These are phyloP conservation scores for Hirsutella rhossiliensis DNA, from an alignment of 2,329 filamentous ascomycete genomes.

Conservation along the genomic window DNA sequence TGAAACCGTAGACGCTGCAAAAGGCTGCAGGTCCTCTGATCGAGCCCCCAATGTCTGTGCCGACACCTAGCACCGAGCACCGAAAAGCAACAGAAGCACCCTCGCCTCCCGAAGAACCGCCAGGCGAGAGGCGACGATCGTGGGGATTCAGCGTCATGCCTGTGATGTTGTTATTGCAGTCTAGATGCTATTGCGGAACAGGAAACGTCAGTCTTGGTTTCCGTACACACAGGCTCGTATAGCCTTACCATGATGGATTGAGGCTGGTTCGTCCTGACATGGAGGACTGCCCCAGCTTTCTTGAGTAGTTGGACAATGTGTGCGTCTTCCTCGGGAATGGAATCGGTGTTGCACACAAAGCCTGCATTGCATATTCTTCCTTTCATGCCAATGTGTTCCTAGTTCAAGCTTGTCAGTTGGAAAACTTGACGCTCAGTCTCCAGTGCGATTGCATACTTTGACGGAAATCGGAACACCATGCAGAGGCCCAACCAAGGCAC, in stretches of 20 bases:
- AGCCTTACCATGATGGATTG: background rate
- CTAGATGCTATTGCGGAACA: background rate
- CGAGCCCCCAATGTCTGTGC: slow-evolving; percentile 29
- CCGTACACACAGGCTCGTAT: background rate
- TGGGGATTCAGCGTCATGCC: background rate
- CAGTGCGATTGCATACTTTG: background rate
- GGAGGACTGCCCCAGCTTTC: background rate
- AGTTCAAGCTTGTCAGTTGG: background rate
- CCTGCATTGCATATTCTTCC: background rate
- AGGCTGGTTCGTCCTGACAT: background rate
- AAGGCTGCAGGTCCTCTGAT: slow-evolving; percentile 24
- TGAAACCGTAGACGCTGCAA: slow-evolving; percentile 23
- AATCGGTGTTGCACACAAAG: background rate
- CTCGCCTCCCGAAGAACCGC: background rate
- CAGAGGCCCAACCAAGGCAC: background rate
- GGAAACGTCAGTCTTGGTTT: background rate
- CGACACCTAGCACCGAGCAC: slow-evolving; percentile 25
- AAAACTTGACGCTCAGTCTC: background rate
- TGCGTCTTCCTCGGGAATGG: background rate
- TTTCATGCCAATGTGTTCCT: background rate
- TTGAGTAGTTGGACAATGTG: background rate
- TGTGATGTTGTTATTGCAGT: background rate
- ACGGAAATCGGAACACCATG: background rate
- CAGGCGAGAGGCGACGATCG: background rate
- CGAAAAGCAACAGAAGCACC: background rate